Evolutionary conservation across 2,329 filamentous ascomycete genomes (phyloP).

Genomic region (Davidsoniella virescens): DNA sequence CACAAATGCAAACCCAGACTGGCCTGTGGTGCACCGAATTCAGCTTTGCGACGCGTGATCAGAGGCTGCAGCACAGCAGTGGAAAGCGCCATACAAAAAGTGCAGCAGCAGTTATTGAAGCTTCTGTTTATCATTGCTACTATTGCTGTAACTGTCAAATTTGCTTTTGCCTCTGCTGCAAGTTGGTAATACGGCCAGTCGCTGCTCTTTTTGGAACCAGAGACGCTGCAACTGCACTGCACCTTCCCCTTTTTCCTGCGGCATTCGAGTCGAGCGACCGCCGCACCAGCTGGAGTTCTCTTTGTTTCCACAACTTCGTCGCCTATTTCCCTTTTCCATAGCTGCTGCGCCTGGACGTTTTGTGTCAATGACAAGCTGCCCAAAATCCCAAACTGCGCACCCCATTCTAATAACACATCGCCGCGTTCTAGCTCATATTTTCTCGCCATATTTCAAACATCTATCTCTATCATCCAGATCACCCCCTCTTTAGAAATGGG

Average conservation of each 20-base stretch:
- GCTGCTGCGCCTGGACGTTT: neutral
- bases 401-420: neutral
- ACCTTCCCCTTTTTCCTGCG: constrained; percentile 11
- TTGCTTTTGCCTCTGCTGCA: too few species aligned
- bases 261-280: neutral
- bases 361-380: neutral
- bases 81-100: neutral
- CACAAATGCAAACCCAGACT: neutral
- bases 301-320: neutral
- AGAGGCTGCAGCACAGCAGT: neutral
- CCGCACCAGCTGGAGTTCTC: neutral
- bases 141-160: too few species aligned
- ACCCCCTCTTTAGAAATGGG: constrained; percentile 6
- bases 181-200: too few species aligned
- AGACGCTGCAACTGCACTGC: constrained; percentile 6
- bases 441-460: constrained; percentile 4
- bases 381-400: neutral
- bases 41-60: constrained; percentile 5
- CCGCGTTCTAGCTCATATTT: neutral
- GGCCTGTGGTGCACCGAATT: neutral
- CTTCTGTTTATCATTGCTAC: neutral
- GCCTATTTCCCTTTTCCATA: neutral
- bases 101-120: neutral
- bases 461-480: neutral
- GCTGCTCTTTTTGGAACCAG: neutral